Percentiles rank a stretch among this genome's conserved stretches.
These are phyloP conservation scores for Aspergillus pseudoviridinutans DNA, from an alignment of 2,329 filamentous ascomycete genomes.

Conservation along the genomic window DNA sequence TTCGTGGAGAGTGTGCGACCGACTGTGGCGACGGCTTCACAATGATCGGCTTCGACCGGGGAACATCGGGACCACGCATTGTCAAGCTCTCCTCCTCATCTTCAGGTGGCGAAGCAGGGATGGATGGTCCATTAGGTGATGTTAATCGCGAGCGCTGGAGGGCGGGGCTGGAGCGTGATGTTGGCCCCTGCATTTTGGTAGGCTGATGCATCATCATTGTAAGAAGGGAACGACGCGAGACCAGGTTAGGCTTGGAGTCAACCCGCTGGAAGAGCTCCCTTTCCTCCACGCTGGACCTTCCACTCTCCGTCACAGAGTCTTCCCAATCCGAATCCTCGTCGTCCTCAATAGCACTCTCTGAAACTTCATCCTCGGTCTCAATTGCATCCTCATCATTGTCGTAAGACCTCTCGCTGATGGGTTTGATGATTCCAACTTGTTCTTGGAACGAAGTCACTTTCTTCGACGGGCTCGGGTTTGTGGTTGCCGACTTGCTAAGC, in stretches of 20 bases:
- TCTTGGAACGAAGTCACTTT: conserved; percentile 82
- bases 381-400: conserved; percentile 55
- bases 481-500: conserved; percentile 42
- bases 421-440: conserved; percentile 64
- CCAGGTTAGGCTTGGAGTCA: conserved; percentile 79
- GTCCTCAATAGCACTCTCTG: conserved; percentile 78
- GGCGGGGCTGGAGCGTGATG: conserved; percentile 45
- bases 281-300: conserved; percentile 77
- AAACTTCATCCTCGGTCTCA: conserved; percentile 63
- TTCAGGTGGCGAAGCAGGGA: conserved; percentile 55
- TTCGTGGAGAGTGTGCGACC: conserved; percentile 80
- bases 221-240: conserved; percentile 81
- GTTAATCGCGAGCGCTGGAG: conserved; percentile 55
- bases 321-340: conserved; percentile 61
- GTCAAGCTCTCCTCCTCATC: conserved; percentile 63
- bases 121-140: conserved; percentile 65
- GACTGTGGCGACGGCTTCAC: conserved; percentile 66
- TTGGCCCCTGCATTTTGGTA: conserved; percentile 65
- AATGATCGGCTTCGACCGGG: conserved; percentile 77
- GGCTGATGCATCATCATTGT: conserved; percentile 84
- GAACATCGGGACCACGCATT: conserved; percentile 57
- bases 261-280: conserved; percentile 78
- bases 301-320: conserved; percentile 73
- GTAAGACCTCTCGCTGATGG: conserved; percentile 53
- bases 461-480: conserved; percentile 46